phyloP scores from a whole-genome alignment of 2,329 filamentous ascomycete genomes.

The Zalaria obscura region DNA sequence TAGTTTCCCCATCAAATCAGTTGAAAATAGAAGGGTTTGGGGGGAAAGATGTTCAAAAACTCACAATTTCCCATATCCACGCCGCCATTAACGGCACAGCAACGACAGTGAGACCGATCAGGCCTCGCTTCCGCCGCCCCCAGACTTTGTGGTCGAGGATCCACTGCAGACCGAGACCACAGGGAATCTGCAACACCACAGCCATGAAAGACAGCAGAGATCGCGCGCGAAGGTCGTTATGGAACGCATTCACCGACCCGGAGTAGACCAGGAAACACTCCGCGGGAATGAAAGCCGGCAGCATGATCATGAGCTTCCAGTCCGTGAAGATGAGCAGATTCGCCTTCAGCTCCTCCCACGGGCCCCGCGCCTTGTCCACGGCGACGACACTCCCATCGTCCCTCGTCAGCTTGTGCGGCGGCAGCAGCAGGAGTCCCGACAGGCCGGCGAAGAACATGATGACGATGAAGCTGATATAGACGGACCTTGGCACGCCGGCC shows the following conservation, averaged over 20 bases:
- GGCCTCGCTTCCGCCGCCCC: slow-evolving; percentile 5
- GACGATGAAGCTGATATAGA: slow-evolving; percentile 16
- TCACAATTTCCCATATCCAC: slow-evolving; percentile 16
- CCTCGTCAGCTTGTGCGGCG: slow-evolving; percentile 12
- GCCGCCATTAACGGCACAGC: slow-evolving; percentile 12
- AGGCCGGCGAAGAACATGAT: slow-evolving; percentile 9
- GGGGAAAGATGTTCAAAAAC: neutral
- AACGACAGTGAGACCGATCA: slow-evolving; percentile 12
- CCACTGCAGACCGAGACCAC: slow-evolving; percentile 11
- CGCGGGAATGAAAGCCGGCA: slow-evolving; percentile 13
- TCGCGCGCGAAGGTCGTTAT: slow-evolving; percentile 15
- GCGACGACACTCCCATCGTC: slow-evolving; percentile 16
- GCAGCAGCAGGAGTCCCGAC: slow-evolving; percentile 9
- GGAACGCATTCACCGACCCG: slow-evolving; percentile 19
- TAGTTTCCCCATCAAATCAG: no score
- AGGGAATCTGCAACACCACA: slow-evolving; percentile 18
- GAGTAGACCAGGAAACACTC: slow-evolving; percentile 20
- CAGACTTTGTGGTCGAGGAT: slow-evolving; percentile 5
- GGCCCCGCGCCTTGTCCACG: slow-evolving; percentile 11
- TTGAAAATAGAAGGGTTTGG: no score
- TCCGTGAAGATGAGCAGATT: slow-evolving; percentile 15
- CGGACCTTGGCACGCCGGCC: slow-evolving; percentile 9
- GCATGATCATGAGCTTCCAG: slow-evolving; percentile 15
- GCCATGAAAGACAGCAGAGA: slow-evolving; percentile 18
- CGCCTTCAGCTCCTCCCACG: slow-evolving; percentile 16